phyloP scores from a whole-genome alignment of 352 stramenopile genomes.

The Globisporangium spinosum region DNA sequence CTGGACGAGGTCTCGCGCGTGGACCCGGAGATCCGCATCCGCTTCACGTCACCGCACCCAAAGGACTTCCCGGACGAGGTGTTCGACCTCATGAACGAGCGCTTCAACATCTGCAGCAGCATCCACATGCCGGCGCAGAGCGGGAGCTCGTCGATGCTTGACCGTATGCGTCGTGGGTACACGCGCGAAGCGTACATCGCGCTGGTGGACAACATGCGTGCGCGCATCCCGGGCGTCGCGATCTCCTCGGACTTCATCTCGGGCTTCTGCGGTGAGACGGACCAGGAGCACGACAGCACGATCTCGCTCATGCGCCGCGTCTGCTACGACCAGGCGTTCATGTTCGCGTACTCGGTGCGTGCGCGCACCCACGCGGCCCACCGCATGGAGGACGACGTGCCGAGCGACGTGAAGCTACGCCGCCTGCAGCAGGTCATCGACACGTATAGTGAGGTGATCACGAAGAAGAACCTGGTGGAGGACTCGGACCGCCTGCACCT shows the following conservation, averaged over 20 bases:
- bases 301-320: constrained; percentile 77
- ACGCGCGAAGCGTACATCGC: constrained; percentile 96
- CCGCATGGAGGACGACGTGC: constrained; percentile 95
- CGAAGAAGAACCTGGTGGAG: constrained; percentile 87
- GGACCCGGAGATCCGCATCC: constrained; percentile 95
- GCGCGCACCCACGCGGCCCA: constrained; percentile 94
- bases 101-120: constrained; percentile 95
- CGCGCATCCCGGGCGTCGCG: constrained; percentile 73
- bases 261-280: constrained; percentile 99
- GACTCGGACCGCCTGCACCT: constrained; percentile 92
- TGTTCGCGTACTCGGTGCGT: constrained; percentile 98
- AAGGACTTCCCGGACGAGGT: constrained; percentile 98
- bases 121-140: constrained; percentile 98
- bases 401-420: constrained; percentile 91
- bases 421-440: constrained; percentile 96
- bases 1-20: constrained; percentile 92
- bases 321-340: constrained; percentile 97
- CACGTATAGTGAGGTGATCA: constrained; percentile 90
- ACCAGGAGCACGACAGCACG: constrained; percentile 96
- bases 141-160: constrained; percentile 83
- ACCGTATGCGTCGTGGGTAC: constrained; percentile 96
- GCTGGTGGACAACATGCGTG: constrained; percentile 92
- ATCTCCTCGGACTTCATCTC: constrained; percentile 97
- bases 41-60: constrained; percentile 98
- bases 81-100: constrained; percentile 86